Evolutionary conservation across 2,329 filamentous ascomycete species (phyloP).

Genomic region (Talaromyces sp.): DNA sequence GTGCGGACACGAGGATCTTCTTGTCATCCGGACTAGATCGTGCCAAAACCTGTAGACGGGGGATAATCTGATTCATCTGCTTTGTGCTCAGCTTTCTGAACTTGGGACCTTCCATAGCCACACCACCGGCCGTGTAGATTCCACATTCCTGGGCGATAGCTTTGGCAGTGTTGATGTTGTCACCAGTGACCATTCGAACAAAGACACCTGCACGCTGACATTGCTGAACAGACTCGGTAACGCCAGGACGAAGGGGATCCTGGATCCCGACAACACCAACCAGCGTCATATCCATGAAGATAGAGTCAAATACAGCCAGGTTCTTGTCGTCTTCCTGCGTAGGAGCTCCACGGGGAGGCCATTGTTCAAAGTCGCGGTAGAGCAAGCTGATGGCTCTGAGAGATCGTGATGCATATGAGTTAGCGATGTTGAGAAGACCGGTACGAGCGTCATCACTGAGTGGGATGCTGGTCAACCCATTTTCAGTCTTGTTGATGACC

Average conservation of each 20-base stretch:
- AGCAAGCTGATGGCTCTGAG: slow-evolving; percentile 80
- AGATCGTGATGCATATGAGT: slow-evolving; percentile 72
- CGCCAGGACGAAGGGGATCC: slow-evolving; percentile 71
- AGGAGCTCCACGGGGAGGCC: slow-evolving; percentile 67
- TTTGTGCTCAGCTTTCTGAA: slow-evolving; percentile 68
- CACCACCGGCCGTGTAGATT: slow-evolving; percentile 63
- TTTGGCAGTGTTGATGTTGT: slow-evolving; percentile 74
- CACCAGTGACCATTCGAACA: slow-evolving; percentile 81
- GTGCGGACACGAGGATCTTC: slow-evolving; percentile 64
- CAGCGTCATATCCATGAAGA: slow-evolving; percentile 66
- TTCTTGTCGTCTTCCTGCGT: slow-evolving; percentile 56
- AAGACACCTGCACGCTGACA: slow-evolving; percentile 74
- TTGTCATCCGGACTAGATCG: slow-evolving; percentile 74
- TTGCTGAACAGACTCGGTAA: slow-evolving; percentile 66
- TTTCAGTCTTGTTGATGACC: slow-evolving; percentile 59
- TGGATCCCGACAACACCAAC: slow-evolving; percentile 74
- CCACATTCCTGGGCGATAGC: slow-evolving; percentile 76
- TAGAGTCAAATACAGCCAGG: slow-evolving; percentile 62
- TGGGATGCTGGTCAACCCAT: slow-evolving; percentile 50
- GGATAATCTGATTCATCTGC: slow-evolving; percentile 65
- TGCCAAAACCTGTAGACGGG: slow-evolving; percentile 66
- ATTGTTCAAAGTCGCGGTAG: slow-evolving; percentile 78
- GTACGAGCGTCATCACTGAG: slow-evolving; percentile 58
- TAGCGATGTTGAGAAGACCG: slow-evolving; percentile 64
- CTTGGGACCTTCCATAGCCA: slow-evolving; percentile 73